Conservation (phyloP, 441 rosid genomes). For the Eruca vesicaria region DNA sequence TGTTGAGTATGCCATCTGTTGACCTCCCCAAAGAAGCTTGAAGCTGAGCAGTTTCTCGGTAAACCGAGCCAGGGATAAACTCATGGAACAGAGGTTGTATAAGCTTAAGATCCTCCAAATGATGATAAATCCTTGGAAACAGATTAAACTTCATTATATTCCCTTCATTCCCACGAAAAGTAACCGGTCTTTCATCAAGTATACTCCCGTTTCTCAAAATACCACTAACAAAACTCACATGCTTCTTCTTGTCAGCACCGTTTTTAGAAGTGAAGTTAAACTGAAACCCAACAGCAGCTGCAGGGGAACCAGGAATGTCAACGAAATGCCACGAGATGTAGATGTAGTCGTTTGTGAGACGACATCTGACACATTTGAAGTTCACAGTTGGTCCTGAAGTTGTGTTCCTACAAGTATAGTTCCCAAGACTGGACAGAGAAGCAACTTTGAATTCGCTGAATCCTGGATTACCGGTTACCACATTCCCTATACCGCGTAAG, state of each 20-base stretch:
- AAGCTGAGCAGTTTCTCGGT: slow-evolving; percentile 61
- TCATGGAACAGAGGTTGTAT: slow-evolving; percentile 92
- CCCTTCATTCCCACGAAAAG: slow-evolving; percentile 74
- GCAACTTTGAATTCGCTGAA: slow-evolving; percentile 50
- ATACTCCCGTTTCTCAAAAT: slow-evolving; percentile 62
- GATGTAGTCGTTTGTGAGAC: slow-evolving; percentile 47
- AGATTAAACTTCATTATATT: slow-evolving; percentile 79
- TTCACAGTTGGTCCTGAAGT: slow-evolving; percentile 77
- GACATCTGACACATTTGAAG: slow-evolving; percentile 71
- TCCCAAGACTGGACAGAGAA: slow-evolving; percentile 51
- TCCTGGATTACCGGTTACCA: slow-evolving; percentile 73
- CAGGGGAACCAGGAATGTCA: slow-evolving; percentile 82
- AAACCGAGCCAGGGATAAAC: slow-evolving; percentile 75
- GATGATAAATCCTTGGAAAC: slow-evolving; percentile 80
- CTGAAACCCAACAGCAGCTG: slow-evolving; percentile 83
- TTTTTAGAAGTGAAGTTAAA: slow-evolving; percentile 69
- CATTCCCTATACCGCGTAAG: slow-evolving; percentile 57
- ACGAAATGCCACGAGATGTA: slow-evolving; percentile 91
- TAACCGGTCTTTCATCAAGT: slow-evolving; percentile 64
- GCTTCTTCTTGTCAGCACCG: slow-evolving; percentile 50
- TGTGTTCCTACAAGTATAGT: slow-evolving; percentile 74
- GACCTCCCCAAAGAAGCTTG: slow-evolving; percentile 70
- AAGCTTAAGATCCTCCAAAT: slow-evolving; percentile 63
- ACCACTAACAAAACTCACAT: slow-evolving; percentile 80
- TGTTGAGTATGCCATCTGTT: slow-evolving; percentile 70